Percentiles rank a stretch among this genome's conserved stretches.
These are phyloP conservation scores for Ganoderma boninense DNA, from an alignment of 1,284 basidiomycete species.

Conservation along the genomic window DNA sequence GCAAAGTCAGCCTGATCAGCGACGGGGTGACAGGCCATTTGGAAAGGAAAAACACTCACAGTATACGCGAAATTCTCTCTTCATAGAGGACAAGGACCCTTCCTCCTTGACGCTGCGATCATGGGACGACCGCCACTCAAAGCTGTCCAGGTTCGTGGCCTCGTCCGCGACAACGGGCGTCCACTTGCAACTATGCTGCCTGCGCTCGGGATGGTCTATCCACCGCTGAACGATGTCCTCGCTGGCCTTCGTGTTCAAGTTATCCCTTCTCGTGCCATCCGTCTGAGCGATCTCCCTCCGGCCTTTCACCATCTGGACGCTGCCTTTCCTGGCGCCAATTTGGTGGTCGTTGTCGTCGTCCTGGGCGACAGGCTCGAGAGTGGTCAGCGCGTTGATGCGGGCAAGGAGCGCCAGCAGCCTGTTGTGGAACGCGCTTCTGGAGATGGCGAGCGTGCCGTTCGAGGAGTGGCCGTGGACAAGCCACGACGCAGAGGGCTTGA, in stretches of 20 bases:
- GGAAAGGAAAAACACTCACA: constrained; percentile 23
- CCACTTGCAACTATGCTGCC: constrained; percentile 24
- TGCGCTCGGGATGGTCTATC: constrained; percentile 21
- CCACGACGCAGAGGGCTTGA: constrained; percentile 32
- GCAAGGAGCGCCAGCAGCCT: constrained; percentile 36
- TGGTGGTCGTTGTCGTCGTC: constrained; percentile 19
- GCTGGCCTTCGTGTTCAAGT: constrained; percentile 19
- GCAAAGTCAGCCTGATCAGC: neutral
- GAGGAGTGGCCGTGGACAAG: constrained; percentile 31
- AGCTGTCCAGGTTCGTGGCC: constrained; percentile 33
- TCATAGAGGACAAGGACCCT: constrained; percentile 1
- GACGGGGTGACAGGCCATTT: neutral
- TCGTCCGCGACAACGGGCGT: constrained; percentile 16
- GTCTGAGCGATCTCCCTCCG: too few species aligned
- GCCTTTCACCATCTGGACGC: too few species aligned
- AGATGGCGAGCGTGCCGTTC: constrained; percentile 37
- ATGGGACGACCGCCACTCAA: constrained; percentile 33
- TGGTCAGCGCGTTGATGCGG: constrained; percentile 39
- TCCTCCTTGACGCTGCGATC: constrained; percentile 18
- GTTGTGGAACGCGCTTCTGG: constrained; percentile 35
- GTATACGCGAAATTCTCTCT: constrained; percentile 24
- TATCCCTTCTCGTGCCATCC: too few species aligned
- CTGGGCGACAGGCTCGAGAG: constrained; percentile 37
- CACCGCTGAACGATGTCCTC: constrained; percentile 35
- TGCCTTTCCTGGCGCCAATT: too few species aligned